These are phyloP conservation scores for Phaeotremella skinneri DNA, from an alignment of 768 basidiomycete species.

Conservation along the genomic window DNA sequence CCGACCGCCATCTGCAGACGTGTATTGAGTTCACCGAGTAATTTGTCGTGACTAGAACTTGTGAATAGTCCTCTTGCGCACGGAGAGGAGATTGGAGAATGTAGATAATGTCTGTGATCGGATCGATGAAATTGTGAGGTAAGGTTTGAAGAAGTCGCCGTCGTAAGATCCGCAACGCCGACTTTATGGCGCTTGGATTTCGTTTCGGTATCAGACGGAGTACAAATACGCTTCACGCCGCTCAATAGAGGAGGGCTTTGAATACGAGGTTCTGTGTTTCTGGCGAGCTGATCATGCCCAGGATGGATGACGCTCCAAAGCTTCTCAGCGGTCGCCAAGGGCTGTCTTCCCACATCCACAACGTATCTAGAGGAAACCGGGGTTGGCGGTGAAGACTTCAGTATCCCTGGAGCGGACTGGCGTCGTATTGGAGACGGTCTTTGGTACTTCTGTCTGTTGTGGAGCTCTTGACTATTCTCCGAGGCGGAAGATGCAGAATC, in stretches of 20 bases:
- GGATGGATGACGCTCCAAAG: constrained; percentile 8
- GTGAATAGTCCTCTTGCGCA: constrained; percentile 6
- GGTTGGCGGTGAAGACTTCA: constrained; percentile 22
- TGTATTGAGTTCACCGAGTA: not conserved
- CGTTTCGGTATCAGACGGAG: not conserved
- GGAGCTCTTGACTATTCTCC: not conserved
- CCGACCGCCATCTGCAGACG: not conserved
- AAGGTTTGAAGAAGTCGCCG: no score
- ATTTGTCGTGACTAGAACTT: no score
- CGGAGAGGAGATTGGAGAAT: not conserved
- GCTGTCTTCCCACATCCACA: not conserved
- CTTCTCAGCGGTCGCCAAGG: constrained; percentile 6
- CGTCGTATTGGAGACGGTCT: constrained; percentile 9
- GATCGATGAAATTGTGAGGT: no score
- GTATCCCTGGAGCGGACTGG: constrained; percentile 17
- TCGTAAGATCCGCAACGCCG: no score
- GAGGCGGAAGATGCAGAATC: constrained; percentile 14
- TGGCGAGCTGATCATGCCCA: constrained; percentile 10
- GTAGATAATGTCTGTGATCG: not conserved
- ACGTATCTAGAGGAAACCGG: constrained; percentile 2
- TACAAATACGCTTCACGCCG: not conserved
- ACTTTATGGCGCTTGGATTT: no score
- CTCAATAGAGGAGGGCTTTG: constrained; percentile 2
- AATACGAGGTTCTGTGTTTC: constrained; percentile 10
- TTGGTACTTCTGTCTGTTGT: no score